A percentile compares a stretch with the other conserved stretches of the same genome.
Evolutionary conservation across 108 stramenopile species (phyloP).

Genomic region (Aurantiochytrium sp.): DNA sequence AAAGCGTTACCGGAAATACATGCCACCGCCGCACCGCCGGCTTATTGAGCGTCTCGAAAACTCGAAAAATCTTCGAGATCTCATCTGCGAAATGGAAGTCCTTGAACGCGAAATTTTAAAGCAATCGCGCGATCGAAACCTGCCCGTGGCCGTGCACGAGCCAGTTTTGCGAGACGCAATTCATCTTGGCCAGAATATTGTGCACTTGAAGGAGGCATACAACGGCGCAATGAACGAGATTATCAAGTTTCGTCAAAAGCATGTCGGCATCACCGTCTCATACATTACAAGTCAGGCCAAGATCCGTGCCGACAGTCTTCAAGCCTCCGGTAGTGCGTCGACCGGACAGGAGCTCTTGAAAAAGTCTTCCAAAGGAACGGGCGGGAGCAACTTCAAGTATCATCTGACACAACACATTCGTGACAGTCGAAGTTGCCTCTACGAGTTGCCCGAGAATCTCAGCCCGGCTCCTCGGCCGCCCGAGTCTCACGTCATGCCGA

Average conservation of each 20-base stretch:
- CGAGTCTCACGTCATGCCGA: not conserved
- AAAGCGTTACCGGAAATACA: not conserved
- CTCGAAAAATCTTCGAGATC: not conserved
- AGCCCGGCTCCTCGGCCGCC: not conserved
- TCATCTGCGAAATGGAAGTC: not conserved
- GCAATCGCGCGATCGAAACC: not conserved
- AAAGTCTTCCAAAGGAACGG: not conserved
- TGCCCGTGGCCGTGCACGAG: not conserved
- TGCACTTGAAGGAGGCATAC: not conserved
- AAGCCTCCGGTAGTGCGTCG: not conserved
- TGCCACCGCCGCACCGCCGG: not conserved
- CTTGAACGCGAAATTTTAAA: not conserved
- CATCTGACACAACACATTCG: not conserved
- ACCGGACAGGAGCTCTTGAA: not conserved
- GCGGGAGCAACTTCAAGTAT: not conserved
- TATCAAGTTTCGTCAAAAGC: not conserved
- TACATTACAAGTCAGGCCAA: constrained; percentile 7
- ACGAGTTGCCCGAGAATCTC: not conserved
- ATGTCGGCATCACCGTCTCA: not conserved
- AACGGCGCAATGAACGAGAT: not conserved
- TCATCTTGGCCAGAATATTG: not conserved
- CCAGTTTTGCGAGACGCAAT: not conserved
- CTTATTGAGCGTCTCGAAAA: not conserved
- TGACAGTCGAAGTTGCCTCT: not conserved
- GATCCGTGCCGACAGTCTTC: not conserved